These are phyloP conservation scores for Plasmodium gaboni DNA, from an alignment of 169 alveolate species.

Conservation along the genomic window DNA sequence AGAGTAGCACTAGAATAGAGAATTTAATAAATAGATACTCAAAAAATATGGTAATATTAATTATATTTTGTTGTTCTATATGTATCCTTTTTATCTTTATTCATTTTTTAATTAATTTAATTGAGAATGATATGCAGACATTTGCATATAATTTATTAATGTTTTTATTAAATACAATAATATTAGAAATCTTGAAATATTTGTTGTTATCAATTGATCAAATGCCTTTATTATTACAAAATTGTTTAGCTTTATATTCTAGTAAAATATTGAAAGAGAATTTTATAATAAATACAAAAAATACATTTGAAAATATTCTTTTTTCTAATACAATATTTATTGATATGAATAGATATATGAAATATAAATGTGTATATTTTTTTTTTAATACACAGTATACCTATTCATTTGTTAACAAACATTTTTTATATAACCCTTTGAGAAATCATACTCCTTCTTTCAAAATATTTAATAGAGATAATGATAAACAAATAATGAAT, in stretches of 20 bases:
- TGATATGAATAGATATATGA: conserved; percentile 36
- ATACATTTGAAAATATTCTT: conserved; percentile 51
- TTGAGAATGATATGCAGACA: conserved; percentile 68
- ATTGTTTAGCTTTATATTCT: conserved; percentile 49
- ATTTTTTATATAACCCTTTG: not conserved
- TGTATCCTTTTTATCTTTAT: conserved; percentile 65
- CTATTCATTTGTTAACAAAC: not conserved
- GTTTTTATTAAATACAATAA: conserved; percentile 44
- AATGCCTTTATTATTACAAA: conserved; percentile 61
- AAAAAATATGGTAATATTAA: conserved; percentile 49
- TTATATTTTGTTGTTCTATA: conserved; percentile 40
- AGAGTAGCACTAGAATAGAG: conserved; percentile 35
- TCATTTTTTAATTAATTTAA: conserved; percentile 31
- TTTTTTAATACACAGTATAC: conserved; percentile 18
- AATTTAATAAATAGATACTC: conserved; percentile 39
- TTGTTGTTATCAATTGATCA: conserved; percentile 44
- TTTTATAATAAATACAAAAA: conserved; percentile 46
- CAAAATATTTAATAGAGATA: not conserved
- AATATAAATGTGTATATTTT: conserved; percentile 35
- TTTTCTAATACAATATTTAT: conserved; percentile 34
- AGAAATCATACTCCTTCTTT: not conserved
- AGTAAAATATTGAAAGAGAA: conserved; percentile 37
- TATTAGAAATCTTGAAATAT: conserved; percentile 43
- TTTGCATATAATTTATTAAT: conserved; percentile 47
- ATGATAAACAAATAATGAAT: conserved; percentile 4